These are phyloP conservation scores for Neocatenulostroma microsporum DNA, from an alignment of 2,329 filamentous ascomycete species.

Conservation along the genomic window DNA sequence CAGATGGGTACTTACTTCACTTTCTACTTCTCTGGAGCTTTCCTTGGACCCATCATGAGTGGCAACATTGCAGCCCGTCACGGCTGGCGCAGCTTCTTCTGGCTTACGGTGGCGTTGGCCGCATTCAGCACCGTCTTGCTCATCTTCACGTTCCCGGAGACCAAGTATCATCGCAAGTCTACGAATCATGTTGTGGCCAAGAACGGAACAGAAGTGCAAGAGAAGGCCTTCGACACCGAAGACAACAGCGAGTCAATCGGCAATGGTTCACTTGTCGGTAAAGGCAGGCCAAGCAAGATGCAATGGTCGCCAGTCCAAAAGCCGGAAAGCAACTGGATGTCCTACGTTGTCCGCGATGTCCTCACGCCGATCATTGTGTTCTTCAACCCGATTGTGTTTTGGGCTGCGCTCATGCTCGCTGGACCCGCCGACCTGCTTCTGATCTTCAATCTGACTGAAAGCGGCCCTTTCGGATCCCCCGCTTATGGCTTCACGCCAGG, in stretches of 20 bases:
- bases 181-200: slow-evolving; percentile 10
- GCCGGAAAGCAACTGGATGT: slow-evolving; percentile 34
- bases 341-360: slow-evolving; percentile 34
- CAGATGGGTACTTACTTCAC: slow-evolving; percentile 27
- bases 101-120: slow-evolving; percentile 36
- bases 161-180: slow-evolving; percentile 32
- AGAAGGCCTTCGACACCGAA: slow-evolving; percentile 22
- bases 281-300: slow-evolving; percentile 32
- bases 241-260: slow-evolving; percentile 20
- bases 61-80: slow-evolving; percentile 35
- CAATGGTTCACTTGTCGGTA: slow-evolving; percentile 17
- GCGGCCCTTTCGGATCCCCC: slow-evolving; percentile 35
- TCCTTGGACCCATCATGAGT: slow-evolving; percentile 39
- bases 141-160: slow-evolving; percentile 37
- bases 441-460: slow-evolving; percentile 46
- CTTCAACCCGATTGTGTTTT: slow-evolving; percentile 40
- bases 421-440: slow-evolving; percentile 37
- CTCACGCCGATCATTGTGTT: slow-evolving; percentile 37
- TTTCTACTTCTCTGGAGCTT: slow-evolving; percentile 36
- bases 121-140: slow-evolving; percentile 34
- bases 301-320: slow-evolving; percentile 34
- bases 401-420: slow-evolving; percentile 29
- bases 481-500: slow-evolving; percentile 39
- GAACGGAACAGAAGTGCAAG: slow-evolving; percentile 20
- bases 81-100: slow-evolving; percentile 42